phyloP scores from a whole-genome alignment of 1,284 basidiomycete species.

The Trametes pubescens region DNA sequence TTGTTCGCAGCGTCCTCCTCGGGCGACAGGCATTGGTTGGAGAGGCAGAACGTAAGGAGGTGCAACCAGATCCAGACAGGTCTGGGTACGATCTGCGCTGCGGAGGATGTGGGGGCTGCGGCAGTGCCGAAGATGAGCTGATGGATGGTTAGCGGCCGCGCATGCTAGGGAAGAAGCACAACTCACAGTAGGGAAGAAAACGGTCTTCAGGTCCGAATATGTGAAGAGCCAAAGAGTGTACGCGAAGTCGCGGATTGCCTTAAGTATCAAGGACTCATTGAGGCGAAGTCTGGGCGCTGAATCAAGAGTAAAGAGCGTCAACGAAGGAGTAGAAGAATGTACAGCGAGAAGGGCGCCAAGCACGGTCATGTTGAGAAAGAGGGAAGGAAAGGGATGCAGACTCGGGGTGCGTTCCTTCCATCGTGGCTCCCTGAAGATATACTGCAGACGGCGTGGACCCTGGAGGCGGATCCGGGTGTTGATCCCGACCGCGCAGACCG shows the following conservation, averaged over 20 bases:
- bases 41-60: slow-evolving; percentile 51
- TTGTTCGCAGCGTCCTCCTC: slow-evolving; percentile 55
- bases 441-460: neutral
- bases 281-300: neutral
- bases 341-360: neutral
- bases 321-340: neutral
- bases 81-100: slow-evolving; percentile 40
- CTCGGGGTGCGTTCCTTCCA: neutral
- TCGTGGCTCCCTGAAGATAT: neutral
- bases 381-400: neutral
- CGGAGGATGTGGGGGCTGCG: slow-evolving; percentile 9
- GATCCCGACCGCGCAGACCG: neutral
- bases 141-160: slow-evolving; percentile 16
- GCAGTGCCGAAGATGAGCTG: slow-evolving; percentile 17
- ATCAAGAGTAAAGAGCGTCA: neutral
- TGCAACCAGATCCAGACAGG: slow-evolving; percentile 54
- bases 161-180: too few species aligned
- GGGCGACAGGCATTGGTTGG: slow-evolving; percentile 52
- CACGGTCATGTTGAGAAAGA: neutral
- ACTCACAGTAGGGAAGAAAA: slow-evolving; percentile 47
- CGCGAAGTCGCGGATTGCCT: neutral
- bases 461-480: neutral
- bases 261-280: neutral
- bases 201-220: slow-evolving; percentile 48
- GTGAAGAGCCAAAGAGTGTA: slow-evolving; percentile 46